Evolutionary conservation across 352 stramenopile species (phyloP).

Genomic region (Phytophthora cajani): DNA sequence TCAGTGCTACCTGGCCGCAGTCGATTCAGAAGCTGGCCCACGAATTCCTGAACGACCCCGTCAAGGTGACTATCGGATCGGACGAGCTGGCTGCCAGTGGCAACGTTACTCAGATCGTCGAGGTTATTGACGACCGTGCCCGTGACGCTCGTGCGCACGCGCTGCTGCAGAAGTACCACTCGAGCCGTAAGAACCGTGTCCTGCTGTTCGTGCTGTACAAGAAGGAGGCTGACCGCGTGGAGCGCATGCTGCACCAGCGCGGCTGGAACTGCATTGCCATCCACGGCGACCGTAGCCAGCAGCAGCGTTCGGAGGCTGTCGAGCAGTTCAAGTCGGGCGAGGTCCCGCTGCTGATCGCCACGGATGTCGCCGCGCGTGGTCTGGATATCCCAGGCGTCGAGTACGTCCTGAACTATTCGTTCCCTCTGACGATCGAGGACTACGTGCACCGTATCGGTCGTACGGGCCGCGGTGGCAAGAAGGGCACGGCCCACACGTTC

Average conservation of each 20-base stretch:
- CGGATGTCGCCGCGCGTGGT: slow-evolving; percentile 96
- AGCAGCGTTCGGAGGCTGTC: slow-evolving; percentile 91
- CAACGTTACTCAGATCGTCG: slow-evolving; percentile 95
- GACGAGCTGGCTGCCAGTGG: slow-evolving; percentile 96
- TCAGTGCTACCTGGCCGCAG: slow-evolving; percentile 97
- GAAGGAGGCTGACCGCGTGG: slow-evolving; percentile 97
- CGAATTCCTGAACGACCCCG: slow-evolving; percentile 94
- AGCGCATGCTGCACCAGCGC: slow-evolving; percentile 92
- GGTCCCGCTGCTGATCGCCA: slow-evolving; percentile 96
- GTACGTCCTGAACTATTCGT: slow-evolving; percentile 98
- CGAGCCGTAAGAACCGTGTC: slow-evolving; percentile 91
- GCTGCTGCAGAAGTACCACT: slow-evolving; percentile 95
- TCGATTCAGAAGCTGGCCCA: slow-evolving; percentile 96
- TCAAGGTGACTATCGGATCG: slow-evolving; percentile 94
- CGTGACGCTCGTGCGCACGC: slow-evolving; percentile 88
- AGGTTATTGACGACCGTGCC: slow-evolving; percentile 93
- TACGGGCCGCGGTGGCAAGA: slow-evolving; percentile 95
- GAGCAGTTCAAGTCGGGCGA: slow-evolving; percentile 95
- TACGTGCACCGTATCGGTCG: slow-evolving; percentile 97
- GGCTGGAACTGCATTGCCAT: slow-evolving; percentile 95
- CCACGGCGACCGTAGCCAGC: slow-evolving; percentile 96
- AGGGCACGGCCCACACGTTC: slow-evolving; percentile 96
- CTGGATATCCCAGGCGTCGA: slow-evolving; percentile 98
- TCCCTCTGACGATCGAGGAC: slow-evolving; percentile 97
- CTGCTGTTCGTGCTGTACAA: slow-evolving; percentile 99